Evolutionary conservation across 2,329 filamentous ascomycete species (phyloP).

Genomic region (Fusarium sp.): DNA sequence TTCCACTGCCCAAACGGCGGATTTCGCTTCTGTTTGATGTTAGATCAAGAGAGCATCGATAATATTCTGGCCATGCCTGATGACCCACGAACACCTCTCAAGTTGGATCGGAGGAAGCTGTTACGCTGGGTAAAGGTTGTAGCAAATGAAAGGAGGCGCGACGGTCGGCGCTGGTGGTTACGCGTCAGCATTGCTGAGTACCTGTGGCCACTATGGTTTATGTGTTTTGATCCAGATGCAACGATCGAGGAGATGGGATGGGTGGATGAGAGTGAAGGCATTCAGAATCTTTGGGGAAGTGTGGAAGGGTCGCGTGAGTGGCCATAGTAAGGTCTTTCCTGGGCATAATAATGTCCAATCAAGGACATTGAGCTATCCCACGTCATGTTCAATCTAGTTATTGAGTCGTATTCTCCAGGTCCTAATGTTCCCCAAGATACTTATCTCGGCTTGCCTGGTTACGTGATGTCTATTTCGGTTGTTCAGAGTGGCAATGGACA

Average conservation of each 20-base stretch:
- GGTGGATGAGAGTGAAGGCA: constrained; percentile 20
- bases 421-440: too few relatives aligned
- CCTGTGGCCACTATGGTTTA: constrained; percentile 31
- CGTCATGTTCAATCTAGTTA: too few relatives aligned
- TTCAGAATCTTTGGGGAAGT: constrained; percentile 34
- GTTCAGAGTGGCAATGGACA: background rate
- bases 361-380: background rate
- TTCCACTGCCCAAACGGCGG: constrained; percentile 22
- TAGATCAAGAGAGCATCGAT: constrained; percentile 40
- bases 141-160: constrained; percentile 18
- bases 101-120: constrained; percentile 1
- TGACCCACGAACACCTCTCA: constrained; percentile 16
- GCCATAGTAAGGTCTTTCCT: background rate
- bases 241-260: constrained; percentile 29
- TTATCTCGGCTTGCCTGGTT: background rate
- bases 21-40: constrained; percentile 37
- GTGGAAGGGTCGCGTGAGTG: background rate
- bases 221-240: constrained; percentile 16
- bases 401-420: too few relatives aligned
- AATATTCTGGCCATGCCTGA: constrained; percentile 38
- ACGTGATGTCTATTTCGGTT: background rate
- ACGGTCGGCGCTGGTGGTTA: constrained; percentile 26
- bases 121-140: constrained; percentile 36
- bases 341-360: background rate
- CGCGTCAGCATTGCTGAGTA: constrained; percentile 29